Conservation (phyloP, 352 stramenopile genomes). For the Phytophthora fragariae region DNA sequence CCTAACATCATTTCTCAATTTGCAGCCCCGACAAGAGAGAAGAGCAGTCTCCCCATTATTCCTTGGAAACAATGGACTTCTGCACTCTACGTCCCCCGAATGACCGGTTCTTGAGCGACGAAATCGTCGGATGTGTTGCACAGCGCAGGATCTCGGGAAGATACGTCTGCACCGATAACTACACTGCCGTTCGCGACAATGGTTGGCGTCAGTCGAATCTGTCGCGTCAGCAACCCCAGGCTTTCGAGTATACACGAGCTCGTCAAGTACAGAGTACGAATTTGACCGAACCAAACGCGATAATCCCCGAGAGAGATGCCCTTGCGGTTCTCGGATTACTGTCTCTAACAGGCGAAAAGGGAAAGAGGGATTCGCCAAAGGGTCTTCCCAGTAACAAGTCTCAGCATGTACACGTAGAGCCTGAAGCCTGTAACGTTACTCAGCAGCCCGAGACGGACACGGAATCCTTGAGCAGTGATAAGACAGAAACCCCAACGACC, state of each 20-base stretch:
- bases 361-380: constrained; percentile 10
- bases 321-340: constrained; percentile 18
- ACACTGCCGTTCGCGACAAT: not conserved
- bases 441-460: constrained; percentile 23
- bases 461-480: constrained; percentile 22
- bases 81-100: constrained; percentile 24
- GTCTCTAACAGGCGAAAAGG: constrained; percentile 13
- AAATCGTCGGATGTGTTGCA: constrained; percentile 15
- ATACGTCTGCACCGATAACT: not conserved
- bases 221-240: not conserved
- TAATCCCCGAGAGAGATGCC: constrained; percentile 22
- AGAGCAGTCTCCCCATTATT: not conserved
- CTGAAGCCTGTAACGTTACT: constrained; percentile 1
- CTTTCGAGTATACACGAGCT: not conserved
- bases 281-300: no score
- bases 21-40: constrained; percentile 5
- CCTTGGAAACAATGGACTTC: constrained; percentile 10
- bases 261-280: not conserved
- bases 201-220: not conserved
- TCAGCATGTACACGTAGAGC: not conserved
- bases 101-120: constrained; percentile 16
- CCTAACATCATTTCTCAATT: constrained; percentile 27
- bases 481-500: not conserved
- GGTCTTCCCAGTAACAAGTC: not conserved
- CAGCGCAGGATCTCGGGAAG: constrained; percentile 8